Evolutionary conservation across 164 flowering plant genomes (phyloP).

Genomic region (Aristolochia contorta): DNA sequence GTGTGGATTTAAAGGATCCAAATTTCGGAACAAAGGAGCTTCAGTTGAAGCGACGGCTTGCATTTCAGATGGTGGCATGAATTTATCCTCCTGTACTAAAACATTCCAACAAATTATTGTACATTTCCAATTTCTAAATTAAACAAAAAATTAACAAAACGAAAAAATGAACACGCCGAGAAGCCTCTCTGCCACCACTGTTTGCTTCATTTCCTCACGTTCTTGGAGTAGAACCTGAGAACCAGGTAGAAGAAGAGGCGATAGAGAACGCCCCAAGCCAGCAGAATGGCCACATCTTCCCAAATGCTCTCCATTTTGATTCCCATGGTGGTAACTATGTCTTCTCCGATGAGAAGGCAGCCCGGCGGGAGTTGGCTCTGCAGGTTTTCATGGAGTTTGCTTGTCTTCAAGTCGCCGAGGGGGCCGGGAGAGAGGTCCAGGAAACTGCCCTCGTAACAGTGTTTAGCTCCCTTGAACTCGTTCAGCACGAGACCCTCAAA

Average conservation of each 20-base stretch:
- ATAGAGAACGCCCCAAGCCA: constrained; percentile 73
- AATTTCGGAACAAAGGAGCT: no score
- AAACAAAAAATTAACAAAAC: neutral
- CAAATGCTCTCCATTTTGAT: constrained; percentile 37
- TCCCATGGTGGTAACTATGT: constrained; percentile 47
- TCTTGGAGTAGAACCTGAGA: constrained; percentile 71
- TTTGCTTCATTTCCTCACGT: constrained; percentile 51
- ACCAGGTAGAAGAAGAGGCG: constrained; percentile 62
- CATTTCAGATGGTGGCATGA: no score
- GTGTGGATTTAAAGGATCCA: no score
- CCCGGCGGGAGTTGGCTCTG: neutral
- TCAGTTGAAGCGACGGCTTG: no score
- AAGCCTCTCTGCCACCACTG: no score
- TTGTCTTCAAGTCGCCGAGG: constrained; percentile 35
- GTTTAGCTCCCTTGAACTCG: constrained; percentile 33
- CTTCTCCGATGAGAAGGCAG: constrained; percentile 54
- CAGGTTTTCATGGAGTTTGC: constrained; percentile 21
- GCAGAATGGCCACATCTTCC: constrained; percentile 44
- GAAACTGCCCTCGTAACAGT: constrained; percentile 33
- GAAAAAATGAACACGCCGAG: neutral
- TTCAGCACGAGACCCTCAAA: constrained; percentile 58
- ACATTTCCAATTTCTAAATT: no score
- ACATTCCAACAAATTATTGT: no score
- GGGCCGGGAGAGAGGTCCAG: constrained; percentile 64
- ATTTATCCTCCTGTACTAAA: no score